Evolutionary conservation across 2,329 filamentous ascomycete genomes (phyloP).

Genomic region (Penicillium sp.): DNA sequence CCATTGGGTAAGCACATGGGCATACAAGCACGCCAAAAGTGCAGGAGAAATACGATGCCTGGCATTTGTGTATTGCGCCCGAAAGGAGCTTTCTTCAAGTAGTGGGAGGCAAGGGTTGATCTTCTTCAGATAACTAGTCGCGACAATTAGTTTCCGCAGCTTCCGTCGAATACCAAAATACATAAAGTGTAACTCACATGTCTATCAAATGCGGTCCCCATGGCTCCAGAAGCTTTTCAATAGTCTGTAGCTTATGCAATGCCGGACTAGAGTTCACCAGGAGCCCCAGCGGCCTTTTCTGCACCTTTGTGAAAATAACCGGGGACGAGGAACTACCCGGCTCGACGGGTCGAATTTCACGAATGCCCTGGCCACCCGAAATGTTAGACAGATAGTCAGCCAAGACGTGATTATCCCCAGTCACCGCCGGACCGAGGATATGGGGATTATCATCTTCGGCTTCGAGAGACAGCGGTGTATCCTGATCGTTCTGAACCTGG

Average conservation of each 20-base stretch:
- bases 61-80: conserved; percentile 39
- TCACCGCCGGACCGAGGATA: conserved; percentile 15
- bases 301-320: conserved; percentile 20
- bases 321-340: conserved; percentile 18
- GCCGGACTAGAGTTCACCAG: conserved; percentile 3
- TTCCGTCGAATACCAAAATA: background rate
- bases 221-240: conserved; percentile 50
- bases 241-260: conserved; percentile 32
- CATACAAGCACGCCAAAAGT: conserved; percentile 53
- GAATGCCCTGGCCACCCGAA: conserved; percentile 16
- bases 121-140: conserved; percentile 49
- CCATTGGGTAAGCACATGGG: conserved; percentile 54
- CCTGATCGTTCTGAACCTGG: background rate
- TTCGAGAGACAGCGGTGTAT: conserved; percentile 6
- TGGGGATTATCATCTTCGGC: conserved; percentile 17
- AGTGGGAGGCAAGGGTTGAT: conserved; percentile 55
- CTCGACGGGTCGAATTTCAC: conserved; percentile 20
- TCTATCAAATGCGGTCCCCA: background rate
- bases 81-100: conserved; percentile 51
- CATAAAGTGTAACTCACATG: background rate
- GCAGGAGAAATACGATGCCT: conserved; percentile 52
- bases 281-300: conserved; percentile 10
- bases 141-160: background rate
- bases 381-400: conserved; percentile 50
- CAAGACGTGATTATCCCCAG: conserved; percentile 51